phyloP scores from a whole-genome alignment of 768 basidiomycete species.

The Hysterangium stoloniferum region DNA sequence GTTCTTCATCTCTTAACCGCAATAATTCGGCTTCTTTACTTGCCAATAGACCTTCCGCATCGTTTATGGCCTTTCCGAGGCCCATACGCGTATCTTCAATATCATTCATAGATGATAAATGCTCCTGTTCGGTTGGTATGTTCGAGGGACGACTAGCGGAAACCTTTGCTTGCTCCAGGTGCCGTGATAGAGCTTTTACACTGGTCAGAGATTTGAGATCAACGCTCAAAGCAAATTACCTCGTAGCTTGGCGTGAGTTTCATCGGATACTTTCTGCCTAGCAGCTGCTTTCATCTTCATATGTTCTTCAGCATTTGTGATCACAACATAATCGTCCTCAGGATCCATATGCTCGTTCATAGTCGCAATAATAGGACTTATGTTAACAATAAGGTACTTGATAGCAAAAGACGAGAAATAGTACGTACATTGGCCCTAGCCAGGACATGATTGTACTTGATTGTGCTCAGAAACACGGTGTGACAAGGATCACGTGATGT shows the following conservation, averaged over 20 bases:
- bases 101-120: slow-evolving; percentile 53
- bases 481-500: slow-evolving; percentile 1
- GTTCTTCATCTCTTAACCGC: slow-evolving; percentile 55
- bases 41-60: slow-evolving; percentile 55
- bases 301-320: slow-evolving; percentile 65
- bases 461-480: slow-evolving; percentile 1
- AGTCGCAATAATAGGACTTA: slow-evolving; percentile 13
- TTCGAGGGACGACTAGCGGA: slow-evolving; percentile 64
- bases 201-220: too few species aligned
- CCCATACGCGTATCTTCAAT: slow-evolving; percentile 57
- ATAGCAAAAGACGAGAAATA: not conserved
- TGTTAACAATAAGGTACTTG: not conserved
- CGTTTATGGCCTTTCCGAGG: slow-evolving; percentile 67
- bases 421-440: slow-evolving; percentile 12
- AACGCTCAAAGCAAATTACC: slow-evolving; percentile 28
- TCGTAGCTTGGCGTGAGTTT: slow-evolving; percentile 57
- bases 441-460: slow-evolving; percentile 9
- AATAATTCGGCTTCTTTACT: slow-evolving; percentile 67
- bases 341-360: slow-evolving; percentile 71
- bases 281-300: slow-evolving; percentile 49
- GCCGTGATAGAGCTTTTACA: slow-evolving; percentile 55
- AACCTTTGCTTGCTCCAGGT: slow-evolving; percentile 59
- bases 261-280: slow-evolving; percentile 61
- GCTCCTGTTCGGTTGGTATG: slow-evolving; percentile 60
- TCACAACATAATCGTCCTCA: slow-evolving; percentile 70